phyloP scores from a whole-genome alignment of 805 yeast genomes.

The Sugiyamaella americana region DNA sequence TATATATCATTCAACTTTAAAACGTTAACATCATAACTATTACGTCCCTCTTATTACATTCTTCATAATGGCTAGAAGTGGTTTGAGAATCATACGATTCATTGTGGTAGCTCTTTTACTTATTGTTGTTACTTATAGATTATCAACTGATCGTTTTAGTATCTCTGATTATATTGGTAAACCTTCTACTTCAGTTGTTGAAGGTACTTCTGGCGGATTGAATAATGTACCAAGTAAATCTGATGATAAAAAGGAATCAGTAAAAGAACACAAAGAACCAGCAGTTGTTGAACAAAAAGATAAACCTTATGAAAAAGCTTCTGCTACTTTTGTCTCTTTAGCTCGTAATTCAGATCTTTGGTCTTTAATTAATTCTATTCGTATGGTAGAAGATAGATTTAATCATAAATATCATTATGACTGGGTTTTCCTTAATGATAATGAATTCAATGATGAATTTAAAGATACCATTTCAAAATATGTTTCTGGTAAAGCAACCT shows the following conservation, averaged over 20 bases:
- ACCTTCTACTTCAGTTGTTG: constrained; percentile 1
- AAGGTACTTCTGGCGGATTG: constrained; percentile 13
- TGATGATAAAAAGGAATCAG: constrained; percentile 2
- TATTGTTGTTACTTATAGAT: constrained; percentile 30
- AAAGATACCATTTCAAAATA: constrained; percentile 45
- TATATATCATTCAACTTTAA: too few species aligned
- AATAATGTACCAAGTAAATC: constrained; percentile 7
- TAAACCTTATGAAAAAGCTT: constrained; percentile 24
- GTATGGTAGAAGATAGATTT: constrained; percentile 72
- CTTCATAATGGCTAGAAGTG: constrained; percentile 31
- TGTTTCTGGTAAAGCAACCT: constrained; percentile 62
- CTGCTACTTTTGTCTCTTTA: constrained; percentile 48
- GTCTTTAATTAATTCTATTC: constrained; percentile 55
- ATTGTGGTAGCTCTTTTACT: constrained; percentile 30
- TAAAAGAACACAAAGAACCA: constrained; percentile 11
- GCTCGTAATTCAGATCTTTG: constrained; percentile 63
- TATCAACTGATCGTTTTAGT: constrained; percentile 25
- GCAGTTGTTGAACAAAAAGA: constrained; percentile 7
- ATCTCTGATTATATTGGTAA: constrained; percentile 20
- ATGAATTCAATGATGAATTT: constrained; percentile 66
- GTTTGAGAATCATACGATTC: constrained; percentile 32
- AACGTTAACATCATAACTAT: too few species aligned
- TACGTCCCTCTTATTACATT: too few species aligned
- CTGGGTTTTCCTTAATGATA: constrained; percentile 89
- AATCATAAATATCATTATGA: constrained; percentile 72